Evolutionary conservation across 805 yeast genomes (phyloP).

Genomic region (Candida silvicultrix): DNA sequence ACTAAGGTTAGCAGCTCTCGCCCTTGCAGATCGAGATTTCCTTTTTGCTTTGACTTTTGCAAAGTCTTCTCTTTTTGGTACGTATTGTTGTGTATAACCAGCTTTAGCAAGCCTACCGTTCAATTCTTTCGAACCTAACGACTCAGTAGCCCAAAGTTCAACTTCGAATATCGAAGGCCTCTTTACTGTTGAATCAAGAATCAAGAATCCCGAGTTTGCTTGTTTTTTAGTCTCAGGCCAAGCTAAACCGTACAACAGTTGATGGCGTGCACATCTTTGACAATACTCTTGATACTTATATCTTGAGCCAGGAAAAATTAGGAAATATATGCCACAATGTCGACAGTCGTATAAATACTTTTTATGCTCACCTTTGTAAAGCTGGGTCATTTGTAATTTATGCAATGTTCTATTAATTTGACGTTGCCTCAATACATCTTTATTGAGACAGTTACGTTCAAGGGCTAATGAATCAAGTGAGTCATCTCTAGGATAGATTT

Average conservation of each 20-base stretch:
- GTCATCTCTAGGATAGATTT: conserved; percentile 4
- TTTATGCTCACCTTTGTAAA: conserved; percentile 8
- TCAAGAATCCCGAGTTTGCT: neutral
- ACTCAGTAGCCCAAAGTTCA: neutral
- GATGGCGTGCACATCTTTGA: conserved; percentile 23
- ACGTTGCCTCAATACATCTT: conserved; percentile 4
- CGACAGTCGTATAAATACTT: conserved; percentile 20
- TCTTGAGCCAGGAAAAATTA: neutral
- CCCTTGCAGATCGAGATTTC: neutral
- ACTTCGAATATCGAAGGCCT: conserved; percentile 8
- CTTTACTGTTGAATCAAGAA: neutral
- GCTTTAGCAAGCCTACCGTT: neutral
- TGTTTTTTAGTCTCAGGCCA: conserved; percentile 21
- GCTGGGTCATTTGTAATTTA: conserved; percentile 10
- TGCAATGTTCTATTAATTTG: conserved; percentile 17
- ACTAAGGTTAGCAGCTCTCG: neutral
- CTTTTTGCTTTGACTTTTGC: too few relatives aligned
- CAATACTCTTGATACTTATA: conserved; percentile 15
- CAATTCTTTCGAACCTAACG: neutral
- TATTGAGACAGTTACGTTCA: neutral
- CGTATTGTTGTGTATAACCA: too few relatives aligned
- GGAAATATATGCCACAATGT: conserved; percentile 24
- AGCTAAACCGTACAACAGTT: conserved; percentile 14
- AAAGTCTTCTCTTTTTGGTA: neutral
- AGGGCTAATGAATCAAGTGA: conserved; percentile 10